phyloP scores from a whole-genome alignment of 208 protist species.

The Phytomonas sp. region DNA sequence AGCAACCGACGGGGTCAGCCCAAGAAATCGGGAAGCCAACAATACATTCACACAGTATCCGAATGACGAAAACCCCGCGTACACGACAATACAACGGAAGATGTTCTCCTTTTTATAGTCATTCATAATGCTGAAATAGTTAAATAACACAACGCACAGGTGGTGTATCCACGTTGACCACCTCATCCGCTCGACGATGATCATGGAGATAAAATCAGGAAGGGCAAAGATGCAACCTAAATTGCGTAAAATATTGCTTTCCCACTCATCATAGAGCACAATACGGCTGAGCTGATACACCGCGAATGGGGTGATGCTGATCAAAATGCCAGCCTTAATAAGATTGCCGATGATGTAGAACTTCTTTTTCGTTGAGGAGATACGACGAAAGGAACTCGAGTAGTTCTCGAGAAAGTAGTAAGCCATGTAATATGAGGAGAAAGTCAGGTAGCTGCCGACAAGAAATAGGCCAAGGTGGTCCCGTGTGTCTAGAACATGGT shows the following conservation, averaged over 20 bases:
- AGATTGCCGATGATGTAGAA: conserved; percentile 91
- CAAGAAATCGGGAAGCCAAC: conserved; percentile 87
- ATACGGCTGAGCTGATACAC: conserved; percentile 69
- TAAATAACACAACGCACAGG: conserved; percentile 83
- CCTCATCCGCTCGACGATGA: conserved; percentile 85
- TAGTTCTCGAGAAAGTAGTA: conserved; percentile 85
- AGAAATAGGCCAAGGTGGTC: conserved; percentile 85
- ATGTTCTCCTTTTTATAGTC: conserved; percentile 85
- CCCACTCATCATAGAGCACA: conserved; percentile 78
- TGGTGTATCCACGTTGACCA: conserved; percentile 89
- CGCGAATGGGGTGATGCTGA: conserved; percentile 85
- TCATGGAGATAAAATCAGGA: conserved; percentile 88
- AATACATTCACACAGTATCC: conserved; percentile 90
- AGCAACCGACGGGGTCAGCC: conserved; percentile 40
- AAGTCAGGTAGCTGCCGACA: conserved; percentile 82
- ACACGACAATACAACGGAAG: conserved; percentile 86
- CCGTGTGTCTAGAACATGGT: conserved; percentile 78
- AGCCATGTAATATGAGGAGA: conserved; percentile 81
- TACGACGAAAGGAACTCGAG: conserved; percentile 65
- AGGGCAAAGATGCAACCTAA: conserved; percentile 91
- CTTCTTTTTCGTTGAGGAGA: conserved; percentile 80
- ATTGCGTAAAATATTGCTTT: conserved; percentile 81
- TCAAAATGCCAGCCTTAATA: conserved; percentile 83
- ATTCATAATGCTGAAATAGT: conserved; percentile 85
- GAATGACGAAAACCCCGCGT: conserved; percentile 87